A percentile compares a stretch with the other conserved stretches of the same genome.
Evolutionary conservation across 1,284 basidiomycete species (phyloP).

Genomic region (Sphagnurus paluster): DNA sequence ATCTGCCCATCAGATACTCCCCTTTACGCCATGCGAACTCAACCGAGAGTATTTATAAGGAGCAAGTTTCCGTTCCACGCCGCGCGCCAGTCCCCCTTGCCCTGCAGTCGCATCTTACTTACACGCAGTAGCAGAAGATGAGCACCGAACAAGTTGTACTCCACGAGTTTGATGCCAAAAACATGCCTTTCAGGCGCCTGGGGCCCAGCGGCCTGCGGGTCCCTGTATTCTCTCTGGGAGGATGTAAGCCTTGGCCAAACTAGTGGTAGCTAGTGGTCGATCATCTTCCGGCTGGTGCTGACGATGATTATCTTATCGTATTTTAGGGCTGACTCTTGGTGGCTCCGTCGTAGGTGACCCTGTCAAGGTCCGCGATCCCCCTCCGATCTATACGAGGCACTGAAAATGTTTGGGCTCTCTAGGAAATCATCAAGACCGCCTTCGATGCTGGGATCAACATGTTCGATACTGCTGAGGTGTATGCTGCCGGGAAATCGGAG

Average conservation of each 20-base stretch:
- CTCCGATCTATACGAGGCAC: not conserved
- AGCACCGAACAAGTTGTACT: constrained; percentile 16
- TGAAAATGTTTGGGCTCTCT: not conserved
- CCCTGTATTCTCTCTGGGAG: constrained; percentile 78
- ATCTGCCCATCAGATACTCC: not conserved
- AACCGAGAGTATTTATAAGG: not conserved
- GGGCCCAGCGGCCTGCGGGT: constrained; percentile 76
- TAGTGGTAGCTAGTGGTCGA: too few species aligned
- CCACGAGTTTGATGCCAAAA: constrained; percentile 55
- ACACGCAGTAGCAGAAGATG: not conserved
- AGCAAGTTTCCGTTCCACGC: not conserved
- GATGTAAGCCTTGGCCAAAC: constrained; percentile 61
- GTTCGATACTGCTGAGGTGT: constrained; percentile 57
- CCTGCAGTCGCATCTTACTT: not conserved
- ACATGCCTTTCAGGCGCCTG: constrained; percentile 75
- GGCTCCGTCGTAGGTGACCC: constrained; percentile 70
- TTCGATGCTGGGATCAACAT: constrained; percentile 72
- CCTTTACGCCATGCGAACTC: not conserved
- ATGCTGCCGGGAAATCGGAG: constrained; percentile 73
- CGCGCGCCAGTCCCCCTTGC: not conserved
- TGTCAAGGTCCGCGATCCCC: constrained; percentile 51
- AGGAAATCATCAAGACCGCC: constrained; percentile 66
- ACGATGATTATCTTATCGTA: not conserved
- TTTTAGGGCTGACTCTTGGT: constrained; percentile 65
- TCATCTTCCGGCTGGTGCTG: not conserved